Conservation (phyloP, 2,329 filamentous ascomycete species). For the Monosporascus sp. region DNA sequence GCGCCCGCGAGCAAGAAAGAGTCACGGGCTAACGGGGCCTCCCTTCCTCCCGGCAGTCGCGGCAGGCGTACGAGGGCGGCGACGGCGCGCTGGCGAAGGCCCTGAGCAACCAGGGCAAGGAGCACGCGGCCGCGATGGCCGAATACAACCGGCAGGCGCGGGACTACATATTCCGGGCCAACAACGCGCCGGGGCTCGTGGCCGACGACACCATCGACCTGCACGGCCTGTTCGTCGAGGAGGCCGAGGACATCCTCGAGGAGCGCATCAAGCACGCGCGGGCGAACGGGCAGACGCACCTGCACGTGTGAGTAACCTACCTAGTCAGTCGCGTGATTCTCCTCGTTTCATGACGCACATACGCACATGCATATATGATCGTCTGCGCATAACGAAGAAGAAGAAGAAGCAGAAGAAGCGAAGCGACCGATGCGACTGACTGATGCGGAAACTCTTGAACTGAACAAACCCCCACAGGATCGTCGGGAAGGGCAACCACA, state of each 20-base stretch:
- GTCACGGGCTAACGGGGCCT: not conserved
- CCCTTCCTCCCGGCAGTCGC: slow-evolving; percentile 42
- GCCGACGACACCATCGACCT: slow-evolving; percentile 82
- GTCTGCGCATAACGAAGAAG: not conserved
- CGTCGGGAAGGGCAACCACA: slow-evolving; percentile 93
- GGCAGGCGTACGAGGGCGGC: slow-evolving; percentile 75
- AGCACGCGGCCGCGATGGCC: slow-evolving; percentile 78
- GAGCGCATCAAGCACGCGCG: slow-evolving; percentile 76
- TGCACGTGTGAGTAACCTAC: slow-evolving; percentile 64
- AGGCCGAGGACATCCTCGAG: slow-evolving; percentile 87
- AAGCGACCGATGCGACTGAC: too few species aligned
- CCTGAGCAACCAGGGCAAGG: slow-evolving; percentile 74
- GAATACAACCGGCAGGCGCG: slow-evolving; percentile 86
- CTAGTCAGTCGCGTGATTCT: not conserved
- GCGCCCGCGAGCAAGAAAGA: not conserved
- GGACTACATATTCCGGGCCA: slow-evolving; percentile 92
- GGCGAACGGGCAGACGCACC: slow-evolving; percentile 67
- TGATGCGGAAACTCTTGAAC: not conserved
- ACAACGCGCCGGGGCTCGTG: slow-evolving; percentile 75
- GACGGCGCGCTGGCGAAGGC: slow-evolving; percentile 81
- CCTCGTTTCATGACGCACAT: too few species aligned
- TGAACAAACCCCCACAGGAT: slow-evolving; percentile 45
- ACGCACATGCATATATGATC: too few species aligned
- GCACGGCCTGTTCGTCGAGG: slow-evolving; percentile 90
- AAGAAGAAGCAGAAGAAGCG: not conserved